Percentiles rank a stretch among this genome's conserved stretches.
phyloP scores from a whole-genome alignment of 495 filamentous ascomycete species.

The Platismatia glauca region DNA sequence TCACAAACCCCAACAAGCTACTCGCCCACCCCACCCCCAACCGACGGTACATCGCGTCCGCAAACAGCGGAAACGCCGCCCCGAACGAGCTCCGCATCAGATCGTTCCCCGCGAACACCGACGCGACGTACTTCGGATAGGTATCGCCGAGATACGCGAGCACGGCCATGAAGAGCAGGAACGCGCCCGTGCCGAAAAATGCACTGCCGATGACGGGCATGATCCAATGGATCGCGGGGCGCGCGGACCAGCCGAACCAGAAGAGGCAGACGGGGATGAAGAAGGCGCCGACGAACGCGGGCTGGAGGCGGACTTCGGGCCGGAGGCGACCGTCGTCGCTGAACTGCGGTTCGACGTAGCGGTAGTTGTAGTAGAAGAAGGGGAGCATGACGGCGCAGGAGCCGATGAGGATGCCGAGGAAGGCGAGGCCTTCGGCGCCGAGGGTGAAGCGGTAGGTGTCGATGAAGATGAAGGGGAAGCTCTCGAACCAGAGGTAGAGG shows the following conservation, averaged over 20 bases:
- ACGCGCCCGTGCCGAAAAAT: slow-evolving; percentile 45
- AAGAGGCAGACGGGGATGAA: slow-evolving; percentile 45
- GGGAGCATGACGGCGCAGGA: slow-evolving; percentile 32
- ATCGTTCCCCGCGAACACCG: slow-evolving; percentile 44
- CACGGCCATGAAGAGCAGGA: slow-evolving; percentile 47
- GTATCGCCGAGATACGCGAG: slow-evolving; percentile 35
- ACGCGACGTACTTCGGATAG: slow-evolving; percentile 39
- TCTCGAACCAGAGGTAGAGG: slow-evolving; percentile 50
- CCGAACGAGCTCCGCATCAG: slow-evolving; percentile 40
- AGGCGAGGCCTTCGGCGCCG: slow-evolving; percentile 40
- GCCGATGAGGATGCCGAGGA: slow-evolving; percentile 42
- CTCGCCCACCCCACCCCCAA: slow-evolving; percentile 56
- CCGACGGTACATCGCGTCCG: slow-evolving; percentile 47
- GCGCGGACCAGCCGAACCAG: slow-evolving; percentile 51
- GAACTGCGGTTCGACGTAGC: slow-evolving; percentile 33
- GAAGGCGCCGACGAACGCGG: slow-evolving; percentile 34
- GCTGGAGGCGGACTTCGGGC: slow-evolving; percentile 37
- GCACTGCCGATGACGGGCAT: slow-evolving; percentile 44
- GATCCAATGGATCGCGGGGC: slow-evolving; percentile 41
- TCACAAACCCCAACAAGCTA: slow-evolving; percentile 50
- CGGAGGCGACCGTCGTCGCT: slow-evolving; percentile 33
- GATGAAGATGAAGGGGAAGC: slow-evolving; percentile 45
- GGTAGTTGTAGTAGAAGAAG: slow-evolving; percentile 40
- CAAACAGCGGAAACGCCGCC: slow-evolving; percentile 43
- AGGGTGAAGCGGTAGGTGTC: slow-evolving; percentile 42